Base-by-base conservation (phyloP, 345 rosid species). In the Zanthoxylum bungeanum region DNA sequence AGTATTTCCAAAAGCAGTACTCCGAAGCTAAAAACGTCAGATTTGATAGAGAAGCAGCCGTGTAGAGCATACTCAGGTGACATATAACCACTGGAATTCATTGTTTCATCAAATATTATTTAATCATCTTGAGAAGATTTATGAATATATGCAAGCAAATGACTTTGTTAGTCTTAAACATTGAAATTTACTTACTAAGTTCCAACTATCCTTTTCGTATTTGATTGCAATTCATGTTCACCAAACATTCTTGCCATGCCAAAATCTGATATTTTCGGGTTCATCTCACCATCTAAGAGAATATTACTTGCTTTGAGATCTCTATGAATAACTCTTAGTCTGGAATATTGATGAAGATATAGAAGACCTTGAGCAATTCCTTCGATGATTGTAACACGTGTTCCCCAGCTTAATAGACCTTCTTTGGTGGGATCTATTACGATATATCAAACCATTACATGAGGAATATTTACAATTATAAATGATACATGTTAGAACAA, bases 221-320 rank as follows among this genome's bases (percentile, higher is more conserved):
- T 85, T 40, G 78, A 87, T 71, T 55, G 72, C 22, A 62, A 79
- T 46, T 80, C 80, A 44, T 85, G 66, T 0, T 77, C 86, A 12
- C 80, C 83, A 66, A 87, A 81, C 42, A 85, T 87, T 76, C 80
- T 75, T 11, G 86, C 87, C 80, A 85, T 28, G 10, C 89, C 92
- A 73, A 84, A 87, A 68, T 87, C 85, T 0, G 87, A 79, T 49
- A 85, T 87, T 73, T 85, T 84, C 0, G 87, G 88, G 25, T 75
- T 82, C 85, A 85, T 79, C 64, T 82, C 67, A 2, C 46, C 73
- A 37, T 82, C 87, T 39, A 84, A 36, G 57, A 88, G 62, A 66
- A 82, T 73, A 49, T 82, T 82, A 67, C 85, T 82, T 27, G 77
- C 34, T 24, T 82, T 82, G 1, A 79, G 68, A 69, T 76, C 81